Evolutionary conservation across 176 grass and related monocot genomes (phyloP), one percentile per base, ranked within the genome.

Genomic region (Aegilops sharonensis): DNA sequence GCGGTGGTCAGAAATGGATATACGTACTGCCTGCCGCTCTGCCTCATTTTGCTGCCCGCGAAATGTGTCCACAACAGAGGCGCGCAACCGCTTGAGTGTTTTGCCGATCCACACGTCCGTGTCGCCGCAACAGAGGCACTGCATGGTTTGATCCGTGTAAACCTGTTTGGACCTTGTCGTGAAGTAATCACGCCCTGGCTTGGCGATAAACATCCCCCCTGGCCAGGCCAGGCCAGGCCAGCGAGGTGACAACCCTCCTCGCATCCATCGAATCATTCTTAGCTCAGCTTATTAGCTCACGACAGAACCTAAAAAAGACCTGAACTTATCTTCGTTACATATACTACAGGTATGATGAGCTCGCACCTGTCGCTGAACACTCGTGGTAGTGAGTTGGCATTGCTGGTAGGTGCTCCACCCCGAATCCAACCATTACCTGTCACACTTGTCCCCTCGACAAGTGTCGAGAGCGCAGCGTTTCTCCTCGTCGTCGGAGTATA

Each of bases 321-420:
- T 8, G 2, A 57, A 57, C 54, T 20, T 52, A 52, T 52, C 48
- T 52, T 52, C 48, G 48, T 52, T 52, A 13, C 14, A 17, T 17
- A 48, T 52, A 50, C 47, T 50, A 52, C 48, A 5, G 48, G 14
- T 48, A 47, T 13, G 43, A 12, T 15, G 45, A 48, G 47, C 12
- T 50, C 47, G 47, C 13, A 50, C 47, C 47, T 54, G 67, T 4
- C 36, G 8, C 67, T 10, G 7, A 11, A 12, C 2, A 35, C 39
- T 90, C 11, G 83, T 76, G 68, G 34, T 83, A 73, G 79, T 35
- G 68, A 40, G 57, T 30, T 72, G 42, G 76, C 82, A 74, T 23
- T 75, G 42, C 27, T 48, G 35, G 50, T 34, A 70, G 37, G 64
- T 45, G 72, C 68, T 75, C 52, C 37, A 3, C 29, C 57, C 34